Conservation (phyloP, 495 filamentous ascomycete genomes). For the Chaetomium tenue region DNA sequence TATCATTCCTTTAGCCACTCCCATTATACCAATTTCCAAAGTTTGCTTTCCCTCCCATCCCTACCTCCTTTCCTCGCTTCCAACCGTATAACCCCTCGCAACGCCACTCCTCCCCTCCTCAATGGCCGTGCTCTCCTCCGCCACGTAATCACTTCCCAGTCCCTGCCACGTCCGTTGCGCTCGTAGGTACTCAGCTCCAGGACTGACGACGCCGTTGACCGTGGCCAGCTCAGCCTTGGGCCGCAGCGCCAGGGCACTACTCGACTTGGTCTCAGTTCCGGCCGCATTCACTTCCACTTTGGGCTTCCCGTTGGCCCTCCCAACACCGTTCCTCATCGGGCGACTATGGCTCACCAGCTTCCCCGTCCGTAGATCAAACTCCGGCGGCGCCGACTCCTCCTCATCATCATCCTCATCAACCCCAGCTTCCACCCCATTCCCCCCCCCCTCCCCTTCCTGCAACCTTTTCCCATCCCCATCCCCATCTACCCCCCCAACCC, state of each 20-base stretch:
- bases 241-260: constrained; percentile 55
- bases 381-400: constrained; percentile 66
- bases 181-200: constrained; percentile 81
- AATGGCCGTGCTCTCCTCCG: constrained; percentile 62
- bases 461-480: constrained; percentile 27
- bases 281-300: constrained; percentile 20
- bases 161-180: constrained; percentile 88
- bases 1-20: no score
- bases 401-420: constrained; percentile 30
- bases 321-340: constrained; percentile 57
- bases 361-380: constrained; percentile 89
- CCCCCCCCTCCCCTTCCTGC: constrained; percentile 21
- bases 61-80: constrained; percentile 47
- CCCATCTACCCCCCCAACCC: constrained; percentile 17
- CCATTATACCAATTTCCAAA: no score
- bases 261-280: constrained; percentile 24
- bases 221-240: constrained; percentile 68
- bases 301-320: not conserved
- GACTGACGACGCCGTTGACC: constrained; percentile 79
- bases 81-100: constrained; percentile 85
- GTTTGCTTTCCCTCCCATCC: not conserved
- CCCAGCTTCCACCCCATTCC: constrained; percentile 19
- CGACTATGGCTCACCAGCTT: constrained; percentile 78
- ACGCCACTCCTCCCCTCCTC: constrained; percentile 87
- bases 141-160: constrained; percentile 79